Conservation (phyloP, 176 grass and related monocot genomes). For the Carex kokanica region DNA sequence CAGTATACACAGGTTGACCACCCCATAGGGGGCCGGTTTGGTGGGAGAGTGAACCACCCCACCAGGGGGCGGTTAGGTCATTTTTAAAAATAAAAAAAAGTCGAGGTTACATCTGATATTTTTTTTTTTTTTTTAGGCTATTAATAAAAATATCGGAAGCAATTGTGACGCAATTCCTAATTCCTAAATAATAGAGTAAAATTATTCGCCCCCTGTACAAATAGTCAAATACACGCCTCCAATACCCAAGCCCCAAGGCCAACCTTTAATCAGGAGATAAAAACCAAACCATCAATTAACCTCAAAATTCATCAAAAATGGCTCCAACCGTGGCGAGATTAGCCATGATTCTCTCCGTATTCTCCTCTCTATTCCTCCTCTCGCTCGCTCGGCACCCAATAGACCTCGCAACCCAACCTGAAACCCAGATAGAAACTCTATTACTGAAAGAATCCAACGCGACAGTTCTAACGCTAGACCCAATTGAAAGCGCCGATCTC, state of each 20-base stretch:
- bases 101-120: too few relatives aligned
- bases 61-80: too few relatives aligned
- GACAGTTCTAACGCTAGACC: background rate
- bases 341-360: background rate
- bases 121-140: too few relatives aligned
- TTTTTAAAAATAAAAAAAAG: too few relatives aligned
- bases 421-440: constrained; percentile 15
- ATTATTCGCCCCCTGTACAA: background rate
- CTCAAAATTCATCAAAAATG: constrained; percentile 8
- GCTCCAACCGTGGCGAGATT: constrained; percentile 14
- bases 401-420: background rate
- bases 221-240: background rate
- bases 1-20: too few relatives aligned
- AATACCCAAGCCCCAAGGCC: background rate
- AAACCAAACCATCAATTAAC: background rate
- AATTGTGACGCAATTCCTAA: background rate
- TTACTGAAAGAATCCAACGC: constrained; percentile 8
- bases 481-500: constrained; percentile 4
- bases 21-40: too few relatives aligned
- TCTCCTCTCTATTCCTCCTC: constrained; percentile 8
- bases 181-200: background rate
- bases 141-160: too few relatives aligned
- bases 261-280: background rate
- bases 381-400: background rate
- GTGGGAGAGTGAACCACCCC: too few relatives aligned